Percentiles rank a stretch among this genome's conserved stretches.
phyloP scores from a whole-genome alignment of 345 rosid species.

The Citrus trifoliata region DNA sequence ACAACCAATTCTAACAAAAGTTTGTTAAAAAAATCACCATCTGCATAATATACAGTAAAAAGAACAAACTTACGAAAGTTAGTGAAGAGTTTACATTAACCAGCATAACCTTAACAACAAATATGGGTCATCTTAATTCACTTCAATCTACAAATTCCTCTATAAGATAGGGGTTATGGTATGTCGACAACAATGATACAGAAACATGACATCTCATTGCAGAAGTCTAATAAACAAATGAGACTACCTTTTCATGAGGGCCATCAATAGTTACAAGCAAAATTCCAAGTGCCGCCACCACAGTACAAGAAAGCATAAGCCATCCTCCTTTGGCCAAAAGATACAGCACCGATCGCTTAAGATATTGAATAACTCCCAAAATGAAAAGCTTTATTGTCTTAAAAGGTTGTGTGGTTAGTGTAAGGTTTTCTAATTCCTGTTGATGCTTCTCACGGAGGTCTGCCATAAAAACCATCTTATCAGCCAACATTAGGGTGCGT shows the following conservation, averaged over 20 bases:
- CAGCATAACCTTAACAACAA: not conserved
- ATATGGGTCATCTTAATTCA: not conserved
- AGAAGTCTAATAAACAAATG: not conserved
- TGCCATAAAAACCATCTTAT: conserved; percentile 27
- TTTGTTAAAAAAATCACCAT: not conserved
- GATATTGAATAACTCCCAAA: conserved; percentile 56
- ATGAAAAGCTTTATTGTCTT: conserved; percentile 68
- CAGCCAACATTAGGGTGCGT: not conserved
- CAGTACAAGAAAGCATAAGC: conserved; percentile 53
- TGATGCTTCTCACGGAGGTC: conserved; percentile 60
- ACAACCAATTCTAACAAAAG: not conserved
- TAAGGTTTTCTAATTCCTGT: conserved; percentile 66
- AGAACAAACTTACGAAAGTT: not conserved
- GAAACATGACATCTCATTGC: not conserved
- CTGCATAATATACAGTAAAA: not conserved
- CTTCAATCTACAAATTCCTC: not conserved
- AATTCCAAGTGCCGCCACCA: conserved; percentile 36
- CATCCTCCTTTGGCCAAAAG: conserved; percentile 70
- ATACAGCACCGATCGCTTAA: conserved; percentile 44
- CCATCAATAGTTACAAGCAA: conserved; percentile 74
- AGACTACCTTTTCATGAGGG: conserved; percentile 80
- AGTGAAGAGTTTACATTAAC: not conserved
- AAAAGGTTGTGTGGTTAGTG: conserved; percentile 65
- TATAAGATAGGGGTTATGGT: not conserved
- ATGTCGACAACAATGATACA: no score